phyloP scores from a whole-genome alignment of 257 asterid genomes.

The Knoxia roxburghii region DNA sequence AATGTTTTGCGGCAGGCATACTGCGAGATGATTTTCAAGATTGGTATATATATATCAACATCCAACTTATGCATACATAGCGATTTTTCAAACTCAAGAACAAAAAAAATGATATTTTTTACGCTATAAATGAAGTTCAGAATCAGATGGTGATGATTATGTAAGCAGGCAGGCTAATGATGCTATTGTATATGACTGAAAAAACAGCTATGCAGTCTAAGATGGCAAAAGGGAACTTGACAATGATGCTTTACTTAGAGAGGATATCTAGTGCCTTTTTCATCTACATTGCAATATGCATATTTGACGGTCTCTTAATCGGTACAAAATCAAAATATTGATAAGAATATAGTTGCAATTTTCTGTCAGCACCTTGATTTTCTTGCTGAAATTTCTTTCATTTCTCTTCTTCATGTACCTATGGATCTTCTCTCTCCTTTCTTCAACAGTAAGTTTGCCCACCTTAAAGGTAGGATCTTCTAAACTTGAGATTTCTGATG shows the following conservation, averaged over 20 bases:
- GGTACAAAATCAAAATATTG: not conserved
- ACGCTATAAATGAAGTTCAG: too few relatives aligned
- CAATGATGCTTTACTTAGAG: not conserved
- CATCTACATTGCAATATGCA: not conserved
- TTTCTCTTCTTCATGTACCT: constrained; percentile 85
- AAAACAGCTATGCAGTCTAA: not conserved
- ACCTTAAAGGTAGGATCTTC: constrained; percentile 69
- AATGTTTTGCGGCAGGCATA: constrained; percentile 90
- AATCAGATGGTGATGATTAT: not conserved
- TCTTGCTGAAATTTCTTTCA: constrained; percentile 88
- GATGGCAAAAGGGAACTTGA: not conserved
- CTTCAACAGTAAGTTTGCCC: constrained; percentile 78
- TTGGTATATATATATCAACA: not conserved
- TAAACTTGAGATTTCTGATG: constrained; percentile 67
- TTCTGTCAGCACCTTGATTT: constrained; percentile 55
- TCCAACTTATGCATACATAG: not conserved
- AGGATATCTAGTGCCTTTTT: not conserved
- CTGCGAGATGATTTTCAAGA: constrained; percentile 29
- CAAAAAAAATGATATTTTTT: too few relatives aligned
- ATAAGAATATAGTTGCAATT: not conserved
- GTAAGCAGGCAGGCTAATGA: not conserved
- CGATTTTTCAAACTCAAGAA: not conserved
- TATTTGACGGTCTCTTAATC: not conserved
- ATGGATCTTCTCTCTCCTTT: constrained; percentile 75
- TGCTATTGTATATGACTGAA: not conserved